phyloP scores from a whole-genome alignment of 2,329 filamentous ascomycete genomes.

The Verticillium albo-atrum region DNA sequence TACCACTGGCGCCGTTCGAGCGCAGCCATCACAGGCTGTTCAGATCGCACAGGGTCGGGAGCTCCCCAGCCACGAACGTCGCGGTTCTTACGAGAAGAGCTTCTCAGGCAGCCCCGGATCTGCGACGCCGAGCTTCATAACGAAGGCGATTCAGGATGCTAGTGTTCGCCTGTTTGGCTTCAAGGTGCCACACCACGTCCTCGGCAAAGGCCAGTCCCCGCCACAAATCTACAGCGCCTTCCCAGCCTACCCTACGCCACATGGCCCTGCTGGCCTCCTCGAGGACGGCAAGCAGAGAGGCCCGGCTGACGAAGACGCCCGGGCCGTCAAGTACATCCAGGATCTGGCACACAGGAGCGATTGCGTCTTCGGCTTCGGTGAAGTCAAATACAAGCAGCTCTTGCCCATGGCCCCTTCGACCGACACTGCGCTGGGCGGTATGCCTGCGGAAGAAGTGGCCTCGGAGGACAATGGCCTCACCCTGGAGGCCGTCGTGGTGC shows the following conservation, averaged over 20 bases:
- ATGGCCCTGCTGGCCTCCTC: conserved; percentile 57
- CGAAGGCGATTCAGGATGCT: conserved; percentile 91
- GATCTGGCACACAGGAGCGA: conserved; percentile 90
- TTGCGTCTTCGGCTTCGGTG: conserved; percentile 94
- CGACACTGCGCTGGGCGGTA: conserved; percentile 64
- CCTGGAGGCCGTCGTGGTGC: conserved; percentile 74
- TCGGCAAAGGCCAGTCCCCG: conserved; percentile 63
- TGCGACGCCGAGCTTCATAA: conserved; percentile 77
- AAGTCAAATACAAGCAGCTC: conserved; percentile 98
- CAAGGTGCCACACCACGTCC: conserved; percentile 59
- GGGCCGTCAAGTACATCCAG: conserved; percentile 77
- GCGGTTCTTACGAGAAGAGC: conserved; percentile 72
- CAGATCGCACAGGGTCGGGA: conserved; percentile 67
- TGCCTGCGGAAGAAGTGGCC: conserved; percentile 47
- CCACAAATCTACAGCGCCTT: conserved; percentile 76
- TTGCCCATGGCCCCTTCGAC: conserved; percentile 79
- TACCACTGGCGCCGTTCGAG: conserved; percentile 63
- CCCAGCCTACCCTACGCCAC: conserved; percentile 73
- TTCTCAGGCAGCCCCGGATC: conserved; percentile 67
- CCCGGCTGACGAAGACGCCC: conserved; percentile 72
- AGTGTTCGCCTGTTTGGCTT: conserved; percentile 71
- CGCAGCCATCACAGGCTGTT: conserved; percentile 65
- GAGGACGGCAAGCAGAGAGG: conserved; percentile 58
- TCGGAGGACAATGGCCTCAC: conserved; percentile 73
- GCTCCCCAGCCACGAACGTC: conserved; percentile 65